Evolutionary conservation across 1,139 yeast genomes (phyloP).

Genomic region (Debaryomyces robertsiae): DNA sequence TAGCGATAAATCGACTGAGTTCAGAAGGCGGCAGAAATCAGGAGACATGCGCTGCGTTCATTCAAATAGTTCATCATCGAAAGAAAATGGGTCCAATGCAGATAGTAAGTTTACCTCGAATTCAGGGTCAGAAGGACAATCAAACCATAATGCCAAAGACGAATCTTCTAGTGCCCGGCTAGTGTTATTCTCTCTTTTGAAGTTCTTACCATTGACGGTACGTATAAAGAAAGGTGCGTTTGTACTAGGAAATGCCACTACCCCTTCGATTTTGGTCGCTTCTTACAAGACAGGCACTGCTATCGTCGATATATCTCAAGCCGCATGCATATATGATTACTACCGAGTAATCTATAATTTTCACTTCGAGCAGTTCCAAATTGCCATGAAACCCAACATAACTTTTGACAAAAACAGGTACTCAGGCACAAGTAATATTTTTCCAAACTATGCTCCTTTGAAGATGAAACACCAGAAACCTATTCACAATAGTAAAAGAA

Average conservation of each 20-base stretch:
- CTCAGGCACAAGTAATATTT: slow-evolving; percentile 3
- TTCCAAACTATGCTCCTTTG: slow-evolving; percentile 2
- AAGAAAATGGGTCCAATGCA: slow-evolving; percentile 8
- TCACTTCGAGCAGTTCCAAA: slow-evolving; percentile 51
- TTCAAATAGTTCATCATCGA: slow-evolving; percentile 9
- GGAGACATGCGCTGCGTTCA: slow-evolving; percentile 9
- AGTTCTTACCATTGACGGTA: slow-evolving; percentile 59
- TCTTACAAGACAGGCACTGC: slow-evolving; percentile 64
- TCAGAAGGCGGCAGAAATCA: slow-evolving; percentile 10
- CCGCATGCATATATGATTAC: slow-evolving; percentile 56
- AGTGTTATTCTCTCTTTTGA: slow-evolving; percentile 28
- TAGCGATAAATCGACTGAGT: slow-evolving; percentile 10
- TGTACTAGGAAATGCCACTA: slow-evolving; percentile 75
- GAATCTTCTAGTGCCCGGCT: background rate
- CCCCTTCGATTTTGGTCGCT: slow-evolving; percentile 70
- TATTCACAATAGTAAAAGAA: slow-evolving; percentile 12
- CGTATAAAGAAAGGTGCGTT: slow-evolving; percentile 69
- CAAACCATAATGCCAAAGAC: slow-evolving; percentile 11
- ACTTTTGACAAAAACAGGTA: slow-evolving; percentile 39
- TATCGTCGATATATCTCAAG: slow-evolving; percentile 53
- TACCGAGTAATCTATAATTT: slow-evolving; percentile 51
- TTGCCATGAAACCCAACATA: slow-evolving; percentile 71
- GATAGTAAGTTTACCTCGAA: slow-evolving; percentile 4
- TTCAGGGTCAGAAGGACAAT: slow-evolving; percentile 2
- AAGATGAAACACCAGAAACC: background rate